phyloP scores from a whole-genome alignment of 495 filamentous ascomycete species.

The Jackrogersella minutella region DNA sequence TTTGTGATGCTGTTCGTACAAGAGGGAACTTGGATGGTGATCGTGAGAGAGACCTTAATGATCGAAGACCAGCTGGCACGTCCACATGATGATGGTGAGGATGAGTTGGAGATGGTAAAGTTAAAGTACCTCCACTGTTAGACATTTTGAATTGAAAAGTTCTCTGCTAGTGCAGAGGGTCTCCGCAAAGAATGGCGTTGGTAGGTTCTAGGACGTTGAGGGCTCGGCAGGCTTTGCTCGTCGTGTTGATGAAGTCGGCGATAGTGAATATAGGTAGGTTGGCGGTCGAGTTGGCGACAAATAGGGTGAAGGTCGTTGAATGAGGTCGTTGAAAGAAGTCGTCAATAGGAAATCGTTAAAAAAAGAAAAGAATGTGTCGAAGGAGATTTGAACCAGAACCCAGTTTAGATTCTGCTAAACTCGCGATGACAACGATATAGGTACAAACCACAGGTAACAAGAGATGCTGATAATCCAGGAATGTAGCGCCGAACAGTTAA shows the following conservation, averaged over 20 bases:
- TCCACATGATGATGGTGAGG: constrained; percentile 78
- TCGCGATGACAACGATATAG: constrained; percentile 18
- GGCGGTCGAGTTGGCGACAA: no score
- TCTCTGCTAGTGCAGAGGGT: no score
- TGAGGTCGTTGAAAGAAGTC: background rate
- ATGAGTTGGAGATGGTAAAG: constrained; percentile 78
- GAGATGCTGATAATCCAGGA: constrained; percentile 28
- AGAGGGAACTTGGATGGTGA: constrained; percentile 85
- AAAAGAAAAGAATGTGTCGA: background rate
- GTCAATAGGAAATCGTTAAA: background rate
- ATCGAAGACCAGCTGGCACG: constrained; percentile 75
- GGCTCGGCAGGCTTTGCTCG: no score
- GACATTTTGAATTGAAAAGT: constrained; percentile 47
- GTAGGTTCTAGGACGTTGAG: no score
- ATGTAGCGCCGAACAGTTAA: constrained; percentile 38
- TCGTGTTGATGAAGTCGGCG: background rate
- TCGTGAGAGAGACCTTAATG: constrained; percentile 83
- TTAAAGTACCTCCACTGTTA: constrained; percentile 73
- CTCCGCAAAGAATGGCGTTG: no score
- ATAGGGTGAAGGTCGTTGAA: background rate
- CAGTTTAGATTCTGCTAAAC: constrained; percentile 1
- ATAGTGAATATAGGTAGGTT: background rate
- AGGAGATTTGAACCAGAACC: background rate
- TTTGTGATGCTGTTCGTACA: constrained; percentile 58
- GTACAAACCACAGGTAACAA: constrained; percentile 10